phyloP scores from a whole-genome alignment of 768 basidiomycete species.

The Favolaschia claudopus region DNA sequence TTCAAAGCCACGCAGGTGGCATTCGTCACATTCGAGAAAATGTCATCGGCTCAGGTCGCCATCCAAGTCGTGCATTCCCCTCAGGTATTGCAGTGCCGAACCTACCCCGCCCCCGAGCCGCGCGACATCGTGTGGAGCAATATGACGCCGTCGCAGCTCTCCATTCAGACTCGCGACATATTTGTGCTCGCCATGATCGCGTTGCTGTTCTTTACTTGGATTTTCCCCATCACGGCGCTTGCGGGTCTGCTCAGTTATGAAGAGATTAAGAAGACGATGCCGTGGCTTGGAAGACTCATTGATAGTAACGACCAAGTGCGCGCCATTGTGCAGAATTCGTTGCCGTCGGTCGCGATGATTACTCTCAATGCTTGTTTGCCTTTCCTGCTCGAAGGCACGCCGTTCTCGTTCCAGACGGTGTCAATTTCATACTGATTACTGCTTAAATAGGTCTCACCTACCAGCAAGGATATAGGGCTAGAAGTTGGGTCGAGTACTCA shows the following conservation, averaged over 20 bases:
- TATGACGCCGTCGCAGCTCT: constrained; percentile 69
- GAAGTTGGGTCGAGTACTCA: constrained; percentile 94
- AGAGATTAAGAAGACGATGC: constrained; percentile 90
- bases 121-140: constrained; percentile 96
- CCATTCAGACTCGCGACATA: constrained; percentile 70
- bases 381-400: constrained; percentile 84
- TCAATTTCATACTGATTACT: constrained; percentile 7
- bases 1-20: constrained; percentile 86
- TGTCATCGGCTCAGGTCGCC: constrained; percentile 87
- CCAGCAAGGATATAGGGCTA: constrained; percentile 87
- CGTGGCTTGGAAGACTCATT: constrained; percentile 87
- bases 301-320: constrained; percentile 81
- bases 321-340: constrained; percentile 92
- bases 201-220: constrained; percentile 88
- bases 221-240: constrained; percentile 87
- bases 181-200: constrained; percentile 75
- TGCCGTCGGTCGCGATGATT: constrained; percentile 92
- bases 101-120: constrained; percentile 88
- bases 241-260: constrained; percentile 90
- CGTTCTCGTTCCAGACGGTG: neutral
- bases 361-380: constrained; percentile 89
- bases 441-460: constrained; percentile 69
- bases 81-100: constrained; percentile 68
- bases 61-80: constrained; percentile 84
- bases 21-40: constrained; percentile 96